Evolutionary conservation across 108 stramenopile genomes (phyloP), one percentile per base, ranked within the genome.

Genomic region (Fragilariopsis cylindrus): DNA sequence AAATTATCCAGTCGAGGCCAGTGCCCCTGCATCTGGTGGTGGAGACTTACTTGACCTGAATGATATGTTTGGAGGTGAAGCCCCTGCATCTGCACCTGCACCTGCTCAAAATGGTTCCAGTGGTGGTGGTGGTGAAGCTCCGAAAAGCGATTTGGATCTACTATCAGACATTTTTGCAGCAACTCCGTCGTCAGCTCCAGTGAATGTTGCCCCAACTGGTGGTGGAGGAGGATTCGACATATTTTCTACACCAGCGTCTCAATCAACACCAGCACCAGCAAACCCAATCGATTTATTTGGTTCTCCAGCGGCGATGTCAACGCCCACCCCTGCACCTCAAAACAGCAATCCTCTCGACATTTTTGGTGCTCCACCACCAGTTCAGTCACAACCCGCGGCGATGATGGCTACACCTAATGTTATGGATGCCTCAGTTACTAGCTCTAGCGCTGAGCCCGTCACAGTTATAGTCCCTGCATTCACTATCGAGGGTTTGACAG

Each of bases 121-220:
- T 44, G 54, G 74, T 11, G 77, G 81, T 30, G 70, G 55, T 30
- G 81, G 66, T 6, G 77, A 74, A 41, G 70, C 82, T 16, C 72
- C 81, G 2, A 81, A 80, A 70, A 94, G 87, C 56, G 93, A 95
- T 77, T 73, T 92, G 41, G 97, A 97, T 81, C 84, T 97, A 7
- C 84, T 97, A 15, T 79, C 95, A 0, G 95, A 96, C 53, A 95
- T 97, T 68, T 97, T 97, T 78, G 75, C 95, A 18, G 89, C 88
- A 9, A 85, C 91, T 13, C 76, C 95, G 7, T 77, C 84, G 7
- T 65, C 82, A 41, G 12, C 73, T 16, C 53, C 60, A n/a, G 63
- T 65, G 42, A 71, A 80, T 1, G 75, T 78, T 53, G 75, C 81
- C 48, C 69, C 89, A n/a, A 65, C 77, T 40, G 58, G 50, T 41